Base-by-base conservation (phyloP, 441 rosid species). In the Arabidopsis hybrid region DNA sequence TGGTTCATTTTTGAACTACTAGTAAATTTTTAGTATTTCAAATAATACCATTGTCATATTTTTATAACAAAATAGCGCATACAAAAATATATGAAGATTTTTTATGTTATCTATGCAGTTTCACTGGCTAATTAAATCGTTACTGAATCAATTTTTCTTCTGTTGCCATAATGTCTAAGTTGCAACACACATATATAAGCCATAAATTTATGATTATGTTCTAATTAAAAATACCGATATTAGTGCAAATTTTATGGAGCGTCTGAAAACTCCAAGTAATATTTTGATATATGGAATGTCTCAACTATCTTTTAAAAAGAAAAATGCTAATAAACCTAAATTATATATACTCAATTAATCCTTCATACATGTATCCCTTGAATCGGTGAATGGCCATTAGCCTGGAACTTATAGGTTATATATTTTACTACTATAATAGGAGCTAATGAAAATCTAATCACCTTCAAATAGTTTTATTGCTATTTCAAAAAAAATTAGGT, bases 371-470 rank as follows among this genome's bases (percentile, higher is more conserved):
- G 75, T 71, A 70, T 49, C 71, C 49, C 12, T 65, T 65, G 58
- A 18, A 59, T 65, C 45, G 77, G 69, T 77, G 64, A 71, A 71
- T 72, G 77, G 73, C 69, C 80, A 77, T 59, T 77, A 76, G 31
- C 46, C 38, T 62, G 4, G 13, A 63, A 61, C n/a, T 43, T 53
- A 1, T 31, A 70, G 6, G 55, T 36, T 69, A 17, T 68, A 61
- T n/a, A 1, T 36, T 26, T 4, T 29, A 53, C 40, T 29, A 63
- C 18, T 63, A 62, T 49, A 69, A 12, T 62, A 49, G 12, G 38
- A 59, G 73, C 38, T 77, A 77, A 66, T 77, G 80, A 77, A 21
- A n/a, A 65, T 71, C 69, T 71, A 77, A 71, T 77, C 80, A 77
- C 80, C 65, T 71, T 66, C 72, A 51, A 52, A 60, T 66, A 71